Evolutionary conservation across 1,284 basidiomycete species (phyloP).

Genomic region (Sporisorium scitamineum): DNA sequence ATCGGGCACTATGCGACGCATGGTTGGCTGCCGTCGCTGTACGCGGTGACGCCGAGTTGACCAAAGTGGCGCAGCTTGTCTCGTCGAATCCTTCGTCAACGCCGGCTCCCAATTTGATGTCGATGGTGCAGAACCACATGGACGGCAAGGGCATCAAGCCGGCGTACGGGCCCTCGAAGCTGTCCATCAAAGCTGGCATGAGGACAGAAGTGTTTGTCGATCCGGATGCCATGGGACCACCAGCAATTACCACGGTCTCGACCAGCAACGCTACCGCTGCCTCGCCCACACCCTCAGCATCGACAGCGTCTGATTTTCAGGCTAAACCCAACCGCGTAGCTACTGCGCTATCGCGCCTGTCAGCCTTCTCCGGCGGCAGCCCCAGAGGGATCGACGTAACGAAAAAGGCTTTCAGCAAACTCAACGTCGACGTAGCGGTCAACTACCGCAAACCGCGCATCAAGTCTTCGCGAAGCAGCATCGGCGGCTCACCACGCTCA

Average conservation of each 20-base stretch:
- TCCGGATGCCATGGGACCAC: conserved; percentile 33
- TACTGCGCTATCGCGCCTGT: conserved; percentile 34
- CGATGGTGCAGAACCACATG: conserved; percentile 25
- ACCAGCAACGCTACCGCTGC: not conserved
- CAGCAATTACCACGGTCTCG: not conserved
- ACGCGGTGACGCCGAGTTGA: conserved; percentile 27
- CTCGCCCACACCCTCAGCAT: conserved; percentile 11
- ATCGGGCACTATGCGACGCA: not conserved
- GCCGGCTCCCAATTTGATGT: conserved; percentile 24
- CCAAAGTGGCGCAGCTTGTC: conserved; percentile 27
- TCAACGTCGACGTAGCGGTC: conserved; percentile 36
- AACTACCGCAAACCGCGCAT: conserved; percentile 28
- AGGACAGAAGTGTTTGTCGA: conserved; percentile 20
- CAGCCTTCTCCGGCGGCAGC: conserved; percentile 30
- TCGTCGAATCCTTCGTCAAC: conserved; percentile 25
- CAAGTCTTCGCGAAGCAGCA: conserved; percentile 27
- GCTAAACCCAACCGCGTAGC: conserved; percentile 15
- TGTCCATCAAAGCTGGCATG: conserved; percentile 24
- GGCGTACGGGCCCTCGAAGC: conserved; percentile 17
- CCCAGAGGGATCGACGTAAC: conserved; percentile 17
- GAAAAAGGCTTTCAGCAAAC: conserved; percentile 27
- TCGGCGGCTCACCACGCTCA: conserved; percentile 23
- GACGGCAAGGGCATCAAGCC: conserved; percentile 19
- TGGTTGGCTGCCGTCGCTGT: conserved; percentile 20
- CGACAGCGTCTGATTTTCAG: conserved; percentile 9